Evolutionary conservation across 169 alveolate genomes (phyloP).

Genomic region (Condylostoma magnum): DNA sequence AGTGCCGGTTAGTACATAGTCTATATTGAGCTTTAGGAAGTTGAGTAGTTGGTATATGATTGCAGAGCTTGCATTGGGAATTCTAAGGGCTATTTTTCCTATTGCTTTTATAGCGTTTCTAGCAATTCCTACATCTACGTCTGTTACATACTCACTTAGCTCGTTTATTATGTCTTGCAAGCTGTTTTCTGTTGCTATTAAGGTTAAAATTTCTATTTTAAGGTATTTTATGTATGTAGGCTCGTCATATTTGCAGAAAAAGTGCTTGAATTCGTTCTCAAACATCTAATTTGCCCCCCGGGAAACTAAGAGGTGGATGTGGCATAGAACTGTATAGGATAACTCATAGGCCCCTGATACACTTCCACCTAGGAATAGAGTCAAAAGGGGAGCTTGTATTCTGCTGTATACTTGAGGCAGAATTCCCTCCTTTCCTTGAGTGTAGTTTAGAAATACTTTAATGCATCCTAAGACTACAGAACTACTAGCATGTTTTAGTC

Average conservation of each 20-base stretch:
- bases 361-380: slow-evolving; percentile 75
- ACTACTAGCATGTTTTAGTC: slow-evolving; percentile 92
- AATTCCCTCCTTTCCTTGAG: slow-evolving; percentile 68
- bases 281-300: slow-evolving; percentile 73
- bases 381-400: slow-evolving; percentile 79
- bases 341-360: slow-evolving; percentile 75
- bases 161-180: slow-evolving; percentile 85
- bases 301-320: slow-evolving; percentile 62
- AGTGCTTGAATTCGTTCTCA: slow-evolving; percentile 69
- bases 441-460: slow-evolving; percentile 78
- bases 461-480: slow-evolving; percentile 94
- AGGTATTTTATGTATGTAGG: slow-evolving; percentile 74
- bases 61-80: slow-evolving; percentile 74
- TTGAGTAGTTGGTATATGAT: slow-evolving; percentile 74
- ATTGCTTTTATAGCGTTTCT: slow-evolving; percentile 88
- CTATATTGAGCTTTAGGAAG: slow-evolving; percentile 55
- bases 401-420: slow-evolving; percentile 69
- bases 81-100: slow-evolving; percentile 88
- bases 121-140: slow-evolving; percentile 89
- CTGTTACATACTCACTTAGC: slow-evolving; percentile 93
- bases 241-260: slow-evolving; percentile 79
- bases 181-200: slow-evolving; percentile 80
- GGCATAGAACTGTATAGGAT: slow-evolving; percentile 68
- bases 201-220: slow-evolving; percentile 75
- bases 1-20: slow-evolving; percentile 80